These are phyloP conservation scores for Candida anglica DNA, from an alignment of 805 yeast genomes.

Conservation along the genomic window DNA sequence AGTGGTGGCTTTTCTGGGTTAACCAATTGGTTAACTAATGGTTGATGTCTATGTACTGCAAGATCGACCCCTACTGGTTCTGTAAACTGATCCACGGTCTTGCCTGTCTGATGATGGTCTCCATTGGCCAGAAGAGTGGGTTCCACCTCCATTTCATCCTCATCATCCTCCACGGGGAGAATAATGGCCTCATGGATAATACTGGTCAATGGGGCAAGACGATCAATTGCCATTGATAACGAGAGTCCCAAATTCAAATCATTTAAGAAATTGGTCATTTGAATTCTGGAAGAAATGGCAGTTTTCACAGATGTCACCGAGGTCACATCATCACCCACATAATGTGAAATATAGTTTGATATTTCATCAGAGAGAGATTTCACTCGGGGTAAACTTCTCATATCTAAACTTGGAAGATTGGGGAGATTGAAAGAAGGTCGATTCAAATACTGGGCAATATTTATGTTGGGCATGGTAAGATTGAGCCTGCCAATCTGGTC, in stretches of 20 bases:
- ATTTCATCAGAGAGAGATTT: conserved; percentile 27
- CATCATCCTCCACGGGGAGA: conserved; percentile 48
- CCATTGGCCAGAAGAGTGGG: too few relatives aligned
- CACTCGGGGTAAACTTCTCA: conserved; percentile 16
- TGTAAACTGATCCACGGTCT: too few relatives aligned
- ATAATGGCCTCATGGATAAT: conserved; percentile 45
- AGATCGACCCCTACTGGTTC: conserved; percentile 56
- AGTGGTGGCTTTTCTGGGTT: conserved; percentile 38
- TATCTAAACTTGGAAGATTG: conserved; percentile 15
- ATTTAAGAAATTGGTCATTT: conserved; percentile 35
- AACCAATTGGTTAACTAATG: conserved; percentile 49
- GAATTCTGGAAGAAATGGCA: conserved; percentile 37
- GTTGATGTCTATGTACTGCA: conserved; percentile 41
- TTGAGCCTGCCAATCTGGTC: conserved; percentile 50
- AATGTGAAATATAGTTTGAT: conserved; percentile 24
- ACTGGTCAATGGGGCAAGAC: conserved; percentile 45
- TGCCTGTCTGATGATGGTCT: too few relatives aligned
- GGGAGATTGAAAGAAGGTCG: conserved; percentile 13
- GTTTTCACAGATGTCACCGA: conserved; percentile 30
- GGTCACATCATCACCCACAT: conserved; percentile 10
- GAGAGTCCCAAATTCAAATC: conserved; percentile 46
- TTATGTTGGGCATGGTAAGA: conserved; percentile 22
- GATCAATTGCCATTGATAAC: conserved; percentile 47
- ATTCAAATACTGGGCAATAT: conserved; percentile 17
- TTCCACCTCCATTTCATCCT: conserved; percentile 7